Percentiles rank a stretch among this genome's conserved stretches.
Evolutionary conservation across 2,329 filamentous ascomycete species (phyloP).

Genomic region (Cladosporium phlei): DNA sequence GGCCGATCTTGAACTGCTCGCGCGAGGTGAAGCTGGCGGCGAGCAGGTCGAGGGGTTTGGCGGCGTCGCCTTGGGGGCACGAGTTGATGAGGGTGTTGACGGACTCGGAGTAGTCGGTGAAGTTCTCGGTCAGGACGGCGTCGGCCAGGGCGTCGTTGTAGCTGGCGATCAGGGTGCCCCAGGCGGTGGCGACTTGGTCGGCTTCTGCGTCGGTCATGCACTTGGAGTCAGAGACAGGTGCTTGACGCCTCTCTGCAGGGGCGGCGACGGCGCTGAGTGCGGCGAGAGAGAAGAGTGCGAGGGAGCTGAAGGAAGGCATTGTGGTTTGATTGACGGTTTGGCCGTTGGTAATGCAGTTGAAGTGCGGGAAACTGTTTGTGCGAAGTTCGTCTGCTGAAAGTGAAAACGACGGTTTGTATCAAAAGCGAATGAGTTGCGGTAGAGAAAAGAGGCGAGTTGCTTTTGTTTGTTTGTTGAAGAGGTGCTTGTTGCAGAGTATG

Average conservation of each 20-base stretch:
- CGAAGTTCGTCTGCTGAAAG: not conserved
- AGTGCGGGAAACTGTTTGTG: not conserved
- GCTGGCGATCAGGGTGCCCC: constrained; percentile 26
- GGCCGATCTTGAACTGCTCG: constrained; percentile 25
- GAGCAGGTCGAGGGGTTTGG: constrained; percentile 20
- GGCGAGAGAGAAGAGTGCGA: constrained; percentile 16
- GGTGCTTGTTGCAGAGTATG: not conserved
- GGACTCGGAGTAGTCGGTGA: constrained; percentile 31
- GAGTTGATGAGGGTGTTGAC: constrained; percentile 32
- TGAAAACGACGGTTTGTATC: constrained; percentile 3
- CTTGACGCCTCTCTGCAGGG: constrained; percentile 2
- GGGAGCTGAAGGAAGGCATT: constrained; percentile 18
- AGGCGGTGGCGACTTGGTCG: constrained; percentile 26
- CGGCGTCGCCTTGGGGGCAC: constrained; percentile 26
- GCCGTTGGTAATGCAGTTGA: no score
- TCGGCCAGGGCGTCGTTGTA: constrained; percentile 26
- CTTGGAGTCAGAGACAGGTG: not conserved
- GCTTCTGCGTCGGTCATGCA: constrained; percentile 25
- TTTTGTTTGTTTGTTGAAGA: not conserved
- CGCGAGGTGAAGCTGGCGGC: constrained; percentile 26
- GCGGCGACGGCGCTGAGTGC: constrained; percentile 17
- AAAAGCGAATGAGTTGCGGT: constrained; percentile 1
- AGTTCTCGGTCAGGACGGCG: constrained; percentile 22
- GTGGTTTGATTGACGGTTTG: no score
- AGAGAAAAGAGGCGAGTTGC: not conserved